Conservation (phyloP, 2,329 filamentous ascomycete genomes). For the Cordyceps cicadae region DNA sequence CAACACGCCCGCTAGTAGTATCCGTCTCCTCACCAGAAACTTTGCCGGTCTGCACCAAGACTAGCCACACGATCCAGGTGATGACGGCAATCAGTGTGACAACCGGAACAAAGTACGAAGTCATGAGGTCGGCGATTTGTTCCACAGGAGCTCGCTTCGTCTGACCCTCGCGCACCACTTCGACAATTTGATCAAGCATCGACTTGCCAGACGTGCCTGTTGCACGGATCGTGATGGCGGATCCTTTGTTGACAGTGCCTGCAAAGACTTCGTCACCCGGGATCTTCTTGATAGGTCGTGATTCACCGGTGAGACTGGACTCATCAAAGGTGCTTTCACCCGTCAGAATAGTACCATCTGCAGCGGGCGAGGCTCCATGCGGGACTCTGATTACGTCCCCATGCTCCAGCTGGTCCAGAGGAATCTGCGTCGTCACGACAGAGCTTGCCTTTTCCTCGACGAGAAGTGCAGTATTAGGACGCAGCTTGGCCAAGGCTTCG, state of each 20-base stretch:
- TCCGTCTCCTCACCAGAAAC: conserved; percentile 51
- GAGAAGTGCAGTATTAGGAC: conserved; percentile 68
- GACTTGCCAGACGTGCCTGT: conserved; percentile 59
- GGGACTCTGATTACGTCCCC: conserved; percentile 68
- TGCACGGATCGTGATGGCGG: conserved; percentile 53
- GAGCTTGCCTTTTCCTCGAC: conserved; percentile 39
- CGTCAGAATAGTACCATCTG: conserved; percentile 61
- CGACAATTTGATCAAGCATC: conserved; percentile 73
- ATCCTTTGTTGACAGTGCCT: conserved; percentile 65
- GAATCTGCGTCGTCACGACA: conserved; percentile 31
- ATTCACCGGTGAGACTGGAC: conserved; percentile 79
- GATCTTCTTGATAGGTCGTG: conserved; percentile 55
- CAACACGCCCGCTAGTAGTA: conserved; percentile 54
- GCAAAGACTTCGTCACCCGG: conserved; percentile 59
- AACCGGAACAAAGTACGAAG: conserved; percentile 67
- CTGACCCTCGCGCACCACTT: conserved; percentile 69
- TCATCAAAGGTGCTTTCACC: conserved; percentile 72
- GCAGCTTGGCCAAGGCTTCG: conserved; percentile 65
- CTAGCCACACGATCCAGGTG: conserved; percentile 67
- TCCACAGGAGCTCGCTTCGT: conserved; percentile 68
- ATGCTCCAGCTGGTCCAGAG: conserved; percentile 64
- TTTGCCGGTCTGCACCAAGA: conserved; percentile 49
- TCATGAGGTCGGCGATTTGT: conserved; percentile 63
- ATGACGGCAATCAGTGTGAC: conserved; percentile 60
- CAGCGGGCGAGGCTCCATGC: conserved; percentile 75